Conservation (phyloP, 2,329 filamentous ascomycete genomes). For the Chaetoscypha palmicola region DNA sequence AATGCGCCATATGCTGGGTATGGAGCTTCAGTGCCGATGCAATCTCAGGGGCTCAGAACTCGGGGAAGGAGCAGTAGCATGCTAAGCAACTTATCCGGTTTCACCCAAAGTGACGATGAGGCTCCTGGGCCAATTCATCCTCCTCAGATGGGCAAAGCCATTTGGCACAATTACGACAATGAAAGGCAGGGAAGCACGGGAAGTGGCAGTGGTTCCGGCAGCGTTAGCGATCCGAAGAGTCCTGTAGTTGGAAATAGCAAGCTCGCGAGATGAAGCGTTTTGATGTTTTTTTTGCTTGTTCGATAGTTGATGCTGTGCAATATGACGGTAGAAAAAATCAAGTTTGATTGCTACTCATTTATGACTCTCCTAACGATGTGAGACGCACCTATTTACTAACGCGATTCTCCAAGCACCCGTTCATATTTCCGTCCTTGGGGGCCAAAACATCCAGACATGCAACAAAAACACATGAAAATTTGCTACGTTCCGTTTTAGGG, state of each 20-base stretch:
- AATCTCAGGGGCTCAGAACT: slow-evolving; percentile 14
- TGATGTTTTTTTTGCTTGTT: not conserved
- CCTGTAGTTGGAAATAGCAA: slow-evolving; percentile 30
- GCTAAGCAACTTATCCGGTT: slow-evolving; percentile 60
- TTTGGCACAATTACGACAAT: slow-evolving; percentile 20
- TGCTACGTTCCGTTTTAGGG: too few species aligned
- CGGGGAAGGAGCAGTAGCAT: slow-evolving; percentile 58
- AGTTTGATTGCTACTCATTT: slow-evolving; percentile 1
- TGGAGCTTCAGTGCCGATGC: slow-evolving; percentile 6
- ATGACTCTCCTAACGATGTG: too few species aligned
- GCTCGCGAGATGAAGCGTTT: slow-evolving; percentile 6
- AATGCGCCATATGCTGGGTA: slow-evolving; percentile 8
- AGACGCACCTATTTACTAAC: too few species aligned
- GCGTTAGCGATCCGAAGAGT: slow-evolving; percentile 46
- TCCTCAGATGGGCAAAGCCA: slow-evolving; percentile 7
- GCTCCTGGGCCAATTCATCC: slow-evolving; percentile 7
- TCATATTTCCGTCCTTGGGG: too few species aligned
- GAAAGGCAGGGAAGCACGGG: slow-evolving; percentile 21
- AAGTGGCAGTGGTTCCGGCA: slow-evolving; percentile 37
- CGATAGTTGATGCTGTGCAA: not conserved
- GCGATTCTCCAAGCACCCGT: too few species aligned
- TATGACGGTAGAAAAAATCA: not conserved
- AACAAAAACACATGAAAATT: too few species aligned
- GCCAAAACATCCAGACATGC: too few species aligned
- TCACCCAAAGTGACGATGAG: slow-evolving; percentile 52